These are phyloP conservation scores for Phytophthora rubi DNA, from an alignment of 352 stramenopile genomes.

Conservation along the genomic window DNA sequence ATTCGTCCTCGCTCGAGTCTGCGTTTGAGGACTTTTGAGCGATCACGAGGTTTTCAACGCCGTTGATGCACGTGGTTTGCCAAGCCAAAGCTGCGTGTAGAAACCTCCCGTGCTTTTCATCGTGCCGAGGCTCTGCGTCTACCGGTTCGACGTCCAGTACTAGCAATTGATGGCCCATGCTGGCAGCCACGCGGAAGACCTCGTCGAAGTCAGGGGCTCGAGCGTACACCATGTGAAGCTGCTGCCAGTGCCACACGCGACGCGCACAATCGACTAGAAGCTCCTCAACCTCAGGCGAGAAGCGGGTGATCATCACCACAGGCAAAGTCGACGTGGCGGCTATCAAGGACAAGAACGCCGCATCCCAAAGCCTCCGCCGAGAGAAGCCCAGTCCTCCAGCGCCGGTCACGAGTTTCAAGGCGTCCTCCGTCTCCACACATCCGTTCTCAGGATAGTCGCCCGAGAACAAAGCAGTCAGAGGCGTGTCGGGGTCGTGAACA, in stretches of 20 bases:
- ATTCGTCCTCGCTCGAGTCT: neutral
- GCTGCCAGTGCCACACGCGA: constrained; percentile 48
- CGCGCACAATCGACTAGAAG: constrained; percentile 50
- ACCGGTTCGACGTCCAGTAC: constrained; percentile 63
- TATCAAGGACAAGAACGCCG: constrained; percentile 42
- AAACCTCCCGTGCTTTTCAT: constrained; percentile 15
- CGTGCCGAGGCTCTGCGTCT: constrained; percentile 29
- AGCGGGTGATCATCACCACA: constrained; percentile 54
- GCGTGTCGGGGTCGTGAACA: constrained; percentile 12
- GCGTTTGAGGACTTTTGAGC: neutral
- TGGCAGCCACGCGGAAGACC: constrained; percentile 42
- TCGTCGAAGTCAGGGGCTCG: constrained; percentile 43
- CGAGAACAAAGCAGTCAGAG: constrained; percentile 22
- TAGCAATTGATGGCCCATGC: constrained; percentile 57
- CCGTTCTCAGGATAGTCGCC: constrained; percentile 15
- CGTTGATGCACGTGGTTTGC: constrained; percentile 30
- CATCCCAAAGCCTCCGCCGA: constrained; percentile 48
- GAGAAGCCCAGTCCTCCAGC: constrained; percentile 48
- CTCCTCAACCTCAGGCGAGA: constrained; percentile 45
- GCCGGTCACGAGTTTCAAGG: constrained; percentile 20
- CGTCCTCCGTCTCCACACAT: constrained; percentile 6
- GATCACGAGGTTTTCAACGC: constrained; percentile 32
- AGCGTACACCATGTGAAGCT: constrained; percentile 52
- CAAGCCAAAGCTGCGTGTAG: constrained; percentile 42
- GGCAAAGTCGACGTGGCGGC: constrained; percentile 32